Evolutionary conservation across 768 basidiomycete genomes (phyloP).

Genomic region (Boletus pseudopeckii): DNA sequence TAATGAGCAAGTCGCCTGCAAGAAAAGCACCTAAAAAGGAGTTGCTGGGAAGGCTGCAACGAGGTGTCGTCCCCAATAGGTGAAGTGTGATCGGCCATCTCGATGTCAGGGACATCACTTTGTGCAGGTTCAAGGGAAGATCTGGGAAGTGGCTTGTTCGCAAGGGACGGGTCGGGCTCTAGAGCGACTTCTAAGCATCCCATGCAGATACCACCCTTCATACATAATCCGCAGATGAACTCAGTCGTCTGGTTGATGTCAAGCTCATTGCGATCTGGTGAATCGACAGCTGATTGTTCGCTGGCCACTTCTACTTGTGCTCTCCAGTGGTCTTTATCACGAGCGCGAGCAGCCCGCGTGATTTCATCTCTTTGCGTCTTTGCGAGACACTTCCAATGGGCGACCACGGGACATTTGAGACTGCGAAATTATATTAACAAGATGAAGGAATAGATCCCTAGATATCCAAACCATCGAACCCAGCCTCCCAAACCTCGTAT

Average conservation of each 20-base stretch:
- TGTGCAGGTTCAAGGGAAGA: slow-evolving; percentile 7
- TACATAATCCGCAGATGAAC: slow-evolving; percentile 73
- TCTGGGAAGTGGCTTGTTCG: slow-evolving; percentile 12
- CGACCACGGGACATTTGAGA: slow-evolving; percentile 71
- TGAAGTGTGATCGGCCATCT: slow-evolving; percentile 34
- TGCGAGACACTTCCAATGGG: slow-evolving; percentile 76
- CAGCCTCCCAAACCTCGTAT: slow-evolving; percentile 65
- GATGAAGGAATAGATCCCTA: background rate
- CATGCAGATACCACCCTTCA: slow-evolving; percentile 77
- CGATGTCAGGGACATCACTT: slow-evolving; percentile 25
- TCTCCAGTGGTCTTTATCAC: slow-evolving; percentile 44
- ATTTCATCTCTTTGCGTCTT: slow-evolving; percentile 68
- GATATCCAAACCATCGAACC: slow-evolving; percentile 69
- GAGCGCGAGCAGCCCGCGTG: slow-evolving; percentile 56
- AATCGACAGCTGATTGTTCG: slow-evolving; percentile 25
- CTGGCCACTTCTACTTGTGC: slow-evolving; percentile 23
- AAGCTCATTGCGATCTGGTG: slow-evolving; percentile 46
- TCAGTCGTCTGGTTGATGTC: slow-evolving; percentile 62
- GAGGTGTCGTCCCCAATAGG: slow-evolving; percentile 13
- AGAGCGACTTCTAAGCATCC: slow-evolving; percentile 60
- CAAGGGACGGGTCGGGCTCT: slow-evolving; percentile 39
- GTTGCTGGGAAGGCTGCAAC: slow-evolving; percentile 32
- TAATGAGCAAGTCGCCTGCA: slow-evolving; percentile 88
- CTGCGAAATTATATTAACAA: slow-evolving; percentile 36
- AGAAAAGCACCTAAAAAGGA: slow-evolving; percentile 77